Evolutionary conservation across 108 stramenopile genomes (phyloP), one percentile per base, ranked within the genome.

Genomic region (Pseudonitzschia pungens): DNA sequence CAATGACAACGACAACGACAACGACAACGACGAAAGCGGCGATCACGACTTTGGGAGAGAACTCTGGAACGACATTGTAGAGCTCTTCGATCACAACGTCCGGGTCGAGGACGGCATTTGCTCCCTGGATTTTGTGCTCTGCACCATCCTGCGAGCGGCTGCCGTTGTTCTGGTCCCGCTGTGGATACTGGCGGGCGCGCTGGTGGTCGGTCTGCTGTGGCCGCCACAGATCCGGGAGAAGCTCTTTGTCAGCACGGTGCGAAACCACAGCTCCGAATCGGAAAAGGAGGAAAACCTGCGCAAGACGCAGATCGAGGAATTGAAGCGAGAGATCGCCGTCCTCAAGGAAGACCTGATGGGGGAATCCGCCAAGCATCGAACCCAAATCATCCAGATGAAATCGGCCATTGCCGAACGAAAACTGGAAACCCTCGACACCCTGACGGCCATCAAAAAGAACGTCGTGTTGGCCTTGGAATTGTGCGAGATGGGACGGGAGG

Each of bases 121-220:
- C 6, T 70, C 85, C 12, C 22, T 90, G 27, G 81, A 87, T 21
- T 84, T 72, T 69, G 52, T 74, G 20, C 26, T 71, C 20, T 76
- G 69, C 70, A 52, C 48, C 0, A 28, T 87, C 33, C 65, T 89
- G 43, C 74, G 88, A 3, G 36, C 86, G 8, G 52, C 83, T 21
- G 79, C 84, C 28, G 73, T 89, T 24, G 80, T 89, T 65, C 63
- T 63, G 2, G 36, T 65, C 16, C 88, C 88, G 10, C 54, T 87
- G 20, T 93, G 92, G 92, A 66, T 93, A 12, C 24, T 89, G 4
- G 29, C 87, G 33, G 92, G 92, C 20, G 68, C 87, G 42, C 20
- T 87, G 0, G 83, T 86, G 2, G 79, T 77, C n/a, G 92, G 92
- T 24, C 87, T 84, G 81, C 71, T 90, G 33, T 93, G 92, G 92